Conservation (phyloP, 2,329 filamentous ascomycete species). For the Monosporascus sp. region DNA sequence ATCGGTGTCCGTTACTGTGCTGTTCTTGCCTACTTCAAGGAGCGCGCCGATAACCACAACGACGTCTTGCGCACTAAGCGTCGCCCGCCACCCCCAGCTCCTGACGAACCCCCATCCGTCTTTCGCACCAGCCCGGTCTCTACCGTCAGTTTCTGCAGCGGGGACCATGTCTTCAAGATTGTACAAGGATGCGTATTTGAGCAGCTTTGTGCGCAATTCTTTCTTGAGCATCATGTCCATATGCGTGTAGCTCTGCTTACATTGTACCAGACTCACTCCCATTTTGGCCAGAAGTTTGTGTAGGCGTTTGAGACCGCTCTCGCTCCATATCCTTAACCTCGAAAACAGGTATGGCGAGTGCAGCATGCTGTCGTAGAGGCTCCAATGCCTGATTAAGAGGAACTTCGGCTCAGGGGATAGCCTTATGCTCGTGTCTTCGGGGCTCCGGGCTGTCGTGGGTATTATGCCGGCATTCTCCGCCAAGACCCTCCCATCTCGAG, state of each 20-base stretch:
- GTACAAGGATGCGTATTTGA: conserved; percentile 90
- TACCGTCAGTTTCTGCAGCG: conserved; percentile 64
- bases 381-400: conserved; percentile 91
- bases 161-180: conserved; percentile 92
- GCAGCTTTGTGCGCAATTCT: conserved; percentile 73
- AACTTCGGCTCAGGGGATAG: conserved; percentile 92
- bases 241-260: conserved; percentile 91
- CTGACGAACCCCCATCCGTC: conserved; percentile 96
- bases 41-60: conserved; percentile 90
- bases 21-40: conserved; percentile 76
- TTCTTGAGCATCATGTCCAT: conserved; percentile 98
- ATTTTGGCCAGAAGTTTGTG: conserved; percentile 97
- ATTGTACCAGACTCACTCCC: conserved; percentile 90
- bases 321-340: conserved; percentile 89
- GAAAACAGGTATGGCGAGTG: conserved; percentile 94
- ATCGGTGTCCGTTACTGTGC: conserved; percentile 28
- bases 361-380: conserved; percentile 95
- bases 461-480: conserved; percentile 71
- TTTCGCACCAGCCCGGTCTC: conserved; percentile 65
- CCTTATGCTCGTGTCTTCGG: conserved; percentile 87
- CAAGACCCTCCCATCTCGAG: conserved; percentile 53
- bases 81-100: conserved; percentile 97
- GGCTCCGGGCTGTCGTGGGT: conserved; percentile 79
- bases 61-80: conserved; percentile 86
- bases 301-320: conserved; percentile 78